Conservation (phyloP, 768 basidiomycete genomes). For the Hygrophorus pudorinus region DNA sequence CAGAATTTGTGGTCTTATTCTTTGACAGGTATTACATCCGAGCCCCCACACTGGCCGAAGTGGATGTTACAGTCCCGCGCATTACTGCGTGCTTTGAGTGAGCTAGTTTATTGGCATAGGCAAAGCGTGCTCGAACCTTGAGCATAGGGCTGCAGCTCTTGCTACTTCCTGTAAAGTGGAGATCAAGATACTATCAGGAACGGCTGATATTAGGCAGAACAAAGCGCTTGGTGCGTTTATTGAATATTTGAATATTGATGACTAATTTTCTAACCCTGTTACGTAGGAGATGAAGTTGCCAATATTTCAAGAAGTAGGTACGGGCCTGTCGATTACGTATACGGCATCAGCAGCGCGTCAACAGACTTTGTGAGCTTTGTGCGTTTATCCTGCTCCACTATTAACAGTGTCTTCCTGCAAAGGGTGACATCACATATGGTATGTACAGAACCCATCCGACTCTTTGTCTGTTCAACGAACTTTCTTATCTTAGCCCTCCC, state of each 20-base stretch:
- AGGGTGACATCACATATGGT: constrained; percentile 78
- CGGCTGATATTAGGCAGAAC: constrained; percentile 60
- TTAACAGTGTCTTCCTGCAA: not conserved
- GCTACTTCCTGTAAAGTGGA: constrained; percentile 56
- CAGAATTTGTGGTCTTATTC: not conserved
- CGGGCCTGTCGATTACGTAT: constrained; percentile 52
- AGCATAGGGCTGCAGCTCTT: constrained; percentile 48
- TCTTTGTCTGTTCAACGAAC: not conserved
- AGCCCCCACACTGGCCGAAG: constrained; percentile 55
- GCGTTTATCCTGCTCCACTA: not conserved
- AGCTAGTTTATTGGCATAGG: constrained; percentile 13
- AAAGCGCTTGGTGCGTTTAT: constrained; percentile 38
- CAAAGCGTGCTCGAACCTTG: not conserved
- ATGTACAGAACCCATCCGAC: constrained; percentile 4
- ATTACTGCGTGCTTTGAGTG: constrained; percentile 69
- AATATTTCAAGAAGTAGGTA: constrained; percentile 51
- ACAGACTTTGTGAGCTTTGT: constrained; percentile 65
- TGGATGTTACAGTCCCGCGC: constrained; percentile 44
- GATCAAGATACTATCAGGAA: constrained; percentile 21
- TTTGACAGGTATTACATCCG: constrained; percentile 56
- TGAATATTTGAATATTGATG: not conserved
- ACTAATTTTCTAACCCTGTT: not conserved
- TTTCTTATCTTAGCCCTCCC: constrained; percentile 35
- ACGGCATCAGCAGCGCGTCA: constrained; percentile 61
- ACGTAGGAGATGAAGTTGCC: constrained; percentile 53